Conservation (phyloP, 2,329 filamentous ascomycete species). For the Daldinia sp. region DNA sequence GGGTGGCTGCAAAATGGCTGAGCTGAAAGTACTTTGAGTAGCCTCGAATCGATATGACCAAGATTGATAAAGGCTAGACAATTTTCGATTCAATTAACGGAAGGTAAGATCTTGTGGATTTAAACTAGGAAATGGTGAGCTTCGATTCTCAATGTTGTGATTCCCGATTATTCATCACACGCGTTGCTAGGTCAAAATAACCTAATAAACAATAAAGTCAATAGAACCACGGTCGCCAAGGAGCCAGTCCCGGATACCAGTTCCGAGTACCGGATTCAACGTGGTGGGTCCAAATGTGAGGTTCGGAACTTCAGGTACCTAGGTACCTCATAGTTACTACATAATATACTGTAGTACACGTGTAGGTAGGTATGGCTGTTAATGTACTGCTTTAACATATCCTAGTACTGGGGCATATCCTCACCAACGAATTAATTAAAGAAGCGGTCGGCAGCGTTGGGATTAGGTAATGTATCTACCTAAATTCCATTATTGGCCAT, state of each 20-base stretch:
- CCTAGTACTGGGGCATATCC: too few species aligned
- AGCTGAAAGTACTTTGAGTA: too few species aligned
- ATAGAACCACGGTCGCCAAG: not conserved
- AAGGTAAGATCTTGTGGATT: not conserved
- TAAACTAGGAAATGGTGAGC: not conserved
- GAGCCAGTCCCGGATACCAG: not conserved
- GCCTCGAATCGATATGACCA: too few species aligned
- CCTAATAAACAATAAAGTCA: not conserved
- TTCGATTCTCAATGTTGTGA: not conserved
- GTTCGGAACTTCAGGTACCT: not conserved
- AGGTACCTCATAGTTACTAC: not conserved
- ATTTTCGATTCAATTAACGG: not conserved
- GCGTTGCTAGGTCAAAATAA: not conserved
- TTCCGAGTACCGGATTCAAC: constrained; percentile 9
- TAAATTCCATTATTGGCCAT: constrained; percentile 3
- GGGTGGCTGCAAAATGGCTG: not conserved
- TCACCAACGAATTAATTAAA: not conserved
- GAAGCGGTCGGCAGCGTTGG: not conserved
- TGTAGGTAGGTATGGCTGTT: not conserved
- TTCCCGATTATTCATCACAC: not conserved
- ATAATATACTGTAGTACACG: too few species aligned
- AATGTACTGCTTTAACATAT: not conserved
- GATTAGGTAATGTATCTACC: not conserved
- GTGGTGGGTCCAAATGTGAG: not conserved
- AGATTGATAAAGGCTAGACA: too few species aligned